Evolutionary conservation across 306 rosid genomes (phyloP).

Genomic region (Cajanus cajan): DNA sequence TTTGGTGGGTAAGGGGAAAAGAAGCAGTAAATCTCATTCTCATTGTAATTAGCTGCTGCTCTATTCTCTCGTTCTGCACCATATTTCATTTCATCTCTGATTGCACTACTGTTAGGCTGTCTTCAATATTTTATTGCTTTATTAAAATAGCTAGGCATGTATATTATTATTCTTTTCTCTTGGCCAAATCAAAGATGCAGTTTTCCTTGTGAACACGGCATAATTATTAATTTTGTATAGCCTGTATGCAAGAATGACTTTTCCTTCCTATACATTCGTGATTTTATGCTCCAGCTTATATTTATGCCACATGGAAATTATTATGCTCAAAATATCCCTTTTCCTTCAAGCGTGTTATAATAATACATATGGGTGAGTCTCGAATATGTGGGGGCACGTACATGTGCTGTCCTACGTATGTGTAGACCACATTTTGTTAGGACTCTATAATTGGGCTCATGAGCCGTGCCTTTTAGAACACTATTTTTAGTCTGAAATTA

Average conservation of each 20-base stretch:
- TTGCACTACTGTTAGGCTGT: constrained; percentile 45
- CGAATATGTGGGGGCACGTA: constrained; percentile 15
- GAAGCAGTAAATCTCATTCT: constrained; percentile 44
- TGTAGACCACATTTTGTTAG: constrained; percentile 13
- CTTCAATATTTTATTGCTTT: constrained; percentile 42
- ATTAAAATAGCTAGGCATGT: constrained; percentile 44
- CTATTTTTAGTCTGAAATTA: not conserved
- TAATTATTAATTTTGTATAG: constrained; percentile 32
- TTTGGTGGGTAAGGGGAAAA: constrained; percentile 36
- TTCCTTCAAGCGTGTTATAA: constrained; percentile 13
- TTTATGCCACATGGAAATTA: constrained; percentile 34
- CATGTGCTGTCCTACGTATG: constrained; percentile 23
- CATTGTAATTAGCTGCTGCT: constrained; percentile 66
- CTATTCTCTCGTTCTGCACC: constrained; percentile 24
- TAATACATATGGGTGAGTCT: not conserved
- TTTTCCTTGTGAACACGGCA: constrained; percentile 34
- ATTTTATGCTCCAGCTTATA: constrained; percentile 39
- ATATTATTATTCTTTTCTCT: constrained; percentile 35
- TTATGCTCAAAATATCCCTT: constrained; percentile 2
- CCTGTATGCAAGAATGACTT: constrained; percentile 31
- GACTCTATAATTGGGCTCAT: constrained; percentile 8
- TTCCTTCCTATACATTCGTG: constrained; percentile 22
- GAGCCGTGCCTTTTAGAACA: not conserved
- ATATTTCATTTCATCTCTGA: constrained; percentile 30
- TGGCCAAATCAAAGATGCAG: constrained; percentile 31